Evolutionary conservation across 1,284 basidiomycete genomes (phyloP).

Genomic region (Naganishia liquefaciens): DNA sequence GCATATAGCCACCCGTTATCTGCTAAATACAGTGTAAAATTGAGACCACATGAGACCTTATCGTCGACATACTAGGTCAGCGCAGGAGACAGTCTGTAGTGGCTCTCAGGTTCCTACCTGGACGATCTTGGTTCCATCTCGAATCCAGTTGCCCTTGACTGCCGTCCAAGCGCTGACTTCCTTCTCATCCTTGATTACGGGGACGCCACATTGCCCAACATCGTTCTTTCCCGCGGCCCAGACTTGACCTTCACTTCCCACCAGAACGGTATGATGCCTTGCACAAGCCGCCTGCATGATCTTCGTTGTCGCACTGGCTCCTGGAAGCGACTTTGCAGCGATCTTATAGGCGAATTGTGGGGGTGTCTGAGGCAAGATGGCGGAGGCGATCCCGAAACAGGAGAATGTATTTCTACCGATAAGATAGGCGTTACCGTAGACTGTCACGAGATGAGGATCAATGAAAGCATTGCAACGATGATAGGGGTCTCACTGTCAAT

Average conservation of each 20-base stretch:
- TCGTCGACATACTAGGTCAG: constrained; percentile 39
- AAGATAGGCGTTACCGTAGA: constrained; percentile 38
- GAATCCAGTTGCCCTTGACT: constrained; percentile 47
- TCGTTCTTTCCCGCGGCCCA: constrained; percentile 84
- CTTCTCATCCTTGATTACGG: constrained; percentile 29
- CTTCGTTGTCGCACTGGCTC: constrained; percentile 62
- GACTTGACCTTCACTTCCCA: constrained; percentile 75
- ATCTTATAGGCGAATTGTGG: constrained; percentile 17
- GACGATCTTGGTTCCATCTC: constrained; percentile 43
- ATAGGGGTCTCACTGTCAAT: constrained; percentile 59
- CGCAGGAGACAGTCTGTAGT: background rate
- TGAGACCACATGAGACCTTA: constrained; percentile 74
- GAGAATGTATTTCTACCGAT: constrained; percentile 34
- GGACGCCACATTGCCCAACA: constrained; percentile 65
- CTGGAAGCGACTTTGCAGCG: constrained; percentile 41
- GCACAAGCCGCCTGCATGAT: constrained; percentile 83
- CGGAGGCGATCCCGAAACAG: constrained; percentile 22
- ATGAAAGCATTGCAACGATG: background rate
- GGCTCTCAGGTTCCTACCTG: constrained; percentile 33
- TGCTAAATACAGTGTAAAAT: constrained; percentile 79
- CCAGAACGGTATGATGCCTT: constrained; percentile 75
- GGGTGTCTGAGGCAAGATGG: constrained; percentile 19
- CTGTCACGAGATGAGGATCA: background rate
- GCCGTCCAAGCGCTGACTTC: constrained; percentile 37
- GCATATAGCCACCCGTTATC: constrained; percentile 82